Evolutionary conservation across 257 asterid species (phyloP), one percentile per base, ranked within the genome.

Genomic region (Sherardia arvensis): DNA sequence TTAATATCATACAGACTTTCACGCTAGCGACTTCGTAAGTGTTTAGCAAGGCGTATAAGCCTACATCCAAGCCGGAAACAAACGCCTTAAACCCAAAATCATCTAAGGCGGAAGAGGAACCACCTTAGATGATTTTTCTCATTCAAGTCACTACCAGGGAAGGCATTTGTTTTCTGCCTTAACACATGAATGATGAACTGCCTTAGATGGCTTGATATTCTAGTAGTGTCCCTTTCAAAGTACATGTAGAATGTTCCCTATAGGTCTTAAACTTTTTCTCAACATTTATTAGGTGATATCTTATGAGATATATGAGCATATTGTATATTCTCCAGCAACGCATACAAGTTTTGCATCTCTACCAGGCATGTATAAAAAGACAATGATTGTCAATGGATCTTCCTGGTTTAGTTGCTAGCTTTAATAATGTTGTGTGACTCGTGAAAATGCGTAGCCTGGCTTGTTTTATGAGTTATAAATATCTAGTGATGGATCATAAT

Each of bases 351-450:
- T 93, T 71, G 99, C 97, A 53, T 84, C 97, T 65, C 80, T 93
- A 81, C 97, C 94, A 0, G 96, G 88, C 72, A 93, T 93, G 99
- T 90, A 95, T 93, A 92, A 83, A 49, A 75, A 97, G 81, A 87
- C 99, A 74, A 71, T 93, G 80, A 93, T 96, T 4, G 95, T 90
- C 49, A 93, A 93, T 67, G 96, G 99, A 32, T 93, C 90, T 76
- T 93, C 99, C 34, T 90, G 90, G 94, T 97, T 89, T 74, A 65
- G 66, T 56, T 17, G 9, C n/a, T n/a, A n/a, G n/a, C 68, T 73
- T 53, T 22, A 26, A 63, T 49, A 43, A 14, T 51, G 54, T 57
- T 28, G 53, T 65, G 43, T 1, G 20, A 6, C n/a, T 43, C 51
- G 4, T 43, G 51, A 3, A 1, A 43, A 4, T 15, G 4, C n/a